Evolutionary conservation across 352 stramenopile genomes (phyloP), one percentile per base, ranked within the genome.

Genomic region (Phytopythium litorale): DNA sequence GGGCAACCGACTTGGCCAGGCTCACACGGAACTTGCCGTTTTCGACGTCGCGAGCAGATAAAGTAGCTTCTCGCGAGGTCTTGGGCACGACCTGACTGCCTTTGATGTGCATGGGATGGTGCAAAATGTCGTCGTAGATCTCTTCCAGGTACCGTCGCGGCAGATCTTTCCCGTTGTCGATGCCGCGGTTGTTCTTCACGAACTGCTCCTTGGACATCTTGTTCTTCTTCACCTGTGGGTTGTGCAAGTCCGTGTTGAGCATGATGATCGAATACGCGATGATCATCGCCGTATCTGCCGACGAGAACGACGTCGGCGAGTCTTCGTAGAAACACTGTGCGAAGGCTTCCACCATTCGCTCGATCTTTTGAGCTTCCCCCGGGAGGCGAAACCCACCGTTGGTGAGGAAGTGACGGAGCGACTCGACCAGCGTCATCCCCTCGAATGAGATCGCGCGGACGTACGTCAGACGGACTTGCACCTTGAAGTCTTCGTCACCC

Each of bases 281-380:
- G 52, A 96, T 93, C 86, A 96, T 94, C 15, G 86, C 84, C 21
- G 87, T 96, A 51, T 97, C 86, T 0, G 84, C 77, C 5, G 81
- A 92, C 2, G 82, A 88, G 58, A 94, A 94, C 6, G 79, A 76
- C 1, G 69, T 61, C 3, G 70, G 71, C 0, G 78, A 98, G 67
- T 99, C 97, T 70, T 99, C 92, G 79, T 87, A 99, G 70, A 98
- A 99, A 70, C 97, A 99, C 67, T 99, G 94, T 0, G 93, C 87
- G 67, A 99, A 99, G 2, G 95, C 97, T 57, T 96, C 93, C 32
- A 99, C 91, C 71, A 99, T 95, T 54, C 97, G 80, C 68, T 99
- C 96, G 63, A 99, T 99, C 67, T 98, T 98, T 73, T 99, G 97
- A 2, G 96, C 94, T 70, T 99, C 97, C 11, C 97, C 97, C 37